Base-by-base conservation (phyloP, 352 stramenopile genomes). In the Phytophthora vignae region DNA sequence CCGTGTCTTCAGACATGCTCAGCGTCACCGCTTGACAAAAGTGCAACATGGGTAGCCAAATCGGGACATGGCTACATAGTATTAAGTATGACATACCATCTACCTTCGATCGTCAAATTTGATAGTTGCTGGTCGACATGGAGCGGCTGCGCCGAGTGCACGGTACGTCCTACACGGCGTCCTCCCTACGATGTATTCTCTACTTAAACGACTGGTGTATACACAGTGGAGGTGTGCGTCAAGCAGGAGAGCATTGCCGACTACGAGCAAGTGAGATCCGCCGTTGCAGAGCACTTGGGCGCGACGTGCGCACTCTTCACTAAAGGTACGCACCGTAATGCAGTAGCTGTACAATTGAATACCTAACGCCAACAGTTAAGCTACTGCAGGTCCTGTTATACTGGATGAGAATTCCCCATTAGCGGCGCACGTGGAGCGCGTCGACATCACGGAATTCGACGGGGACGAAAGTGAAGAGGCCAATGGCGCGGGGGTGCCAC, bases 191-290 rank as follows among this genome's bases (percentile, higher is more conserved):
- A 0, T 44, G 19, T 22, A 22, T 49, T 49, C 40, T 15, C 40
- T 14, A 3, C 40, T 15, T 48, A 48, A 49, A 22, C 7, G 2
- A 9, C 27, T 14, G 10, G 14, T 64, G 27, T 58, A 22, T 53
- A 12, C 10, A 15, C 61, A 93, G 86, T 93, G 54, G 86, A 93
- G 64, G 81, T 88, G 25, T 76, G 71, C 42, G 38, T 93, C 25
- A 80, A 78, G 52, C 60, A 71, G n/a, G 76, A 86, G 50, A 93
- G 84, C 64, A 70, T 79, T 40, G 83, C 69, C 4, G 73, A 72
- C 17, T 90, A 76, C 21, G 61, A 72, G 19, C 61, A 80, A 54
- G 60, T 92, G 19, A 67, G 58, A 10, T 60, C 48, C 31, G 64
- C 58, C 14, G 74, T 73, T 15, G 64, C 55, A 2, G 48, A 71